Percentiles rank a stretch among this genome's conserved stretches.
These are phyloP conservation scores for Ganoderma lucidum DNA, from an alignment of 1,284 basidiomycete species.

Conservation along the genomic window DNA sequence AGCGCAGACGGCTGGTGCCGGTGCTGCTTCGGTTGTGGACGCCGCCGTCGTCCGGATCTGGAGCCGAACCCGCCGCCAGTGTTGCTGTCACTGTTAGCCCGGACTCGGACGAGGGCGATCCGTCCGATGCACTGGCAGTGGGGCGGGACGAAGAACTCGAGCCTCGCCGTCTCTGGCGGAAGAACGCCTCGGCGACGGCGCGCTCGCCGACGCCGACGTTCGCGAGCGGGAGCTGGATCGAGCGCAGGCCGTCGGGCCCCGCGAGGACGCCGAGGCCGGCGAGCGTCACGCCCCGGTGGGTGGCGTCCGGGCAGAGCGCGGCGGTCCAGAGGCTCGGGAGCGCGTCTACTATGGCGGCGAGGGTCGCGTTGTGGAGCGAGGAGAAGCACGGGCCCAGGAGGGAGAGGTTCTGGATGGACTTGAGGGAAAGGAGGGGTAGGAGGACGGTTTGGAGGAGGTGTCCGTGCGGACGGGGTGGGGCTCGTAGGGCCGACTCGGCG, in stretches of 20 bases:
- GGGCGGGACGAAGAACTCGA: too few relatives aligned
- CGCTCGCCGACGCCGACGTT: background rate
- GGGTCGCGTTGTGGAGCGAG: background rate
- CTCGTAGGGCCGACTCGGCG: background rate
- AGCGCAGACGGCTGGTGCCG: too few relatives aligned
- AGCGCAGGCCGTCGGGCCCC: background rate
- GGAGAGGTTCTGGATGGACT: background rate
- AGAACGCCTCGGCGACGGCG: background rate
- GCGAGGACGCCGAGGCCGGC: background rate
- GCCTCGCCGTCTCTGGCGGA: too few relatives aligned
- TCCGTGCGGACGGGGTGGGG: background rate
- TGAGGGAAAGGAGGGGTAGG: background rate
- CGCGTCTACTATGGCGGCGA: background rate
- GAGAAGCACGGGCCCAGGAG: background rate
- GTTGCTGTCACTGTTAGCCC: too few relatives aligned
- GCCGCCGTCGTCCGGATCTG: too few relatives aligned
- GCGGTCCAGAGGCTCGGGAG: background rate
- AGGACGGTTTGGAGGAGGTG: background rate
- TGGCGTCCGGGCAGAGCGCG: background rate
- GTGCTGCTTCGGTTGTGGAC: too few relatives aligned
- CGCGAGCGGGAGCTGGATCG: background rate
- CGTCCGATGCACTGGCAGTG: too few relatives aligned
- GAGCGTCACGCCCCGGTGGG: background rate
- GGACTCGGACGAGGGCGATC: too few relatives aligned
- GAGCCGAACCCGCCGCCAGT: too few relatives aligned